Evolutionary conservation across 805 yeast species (phyloP).

Genomic region (Wickerhamomyces canadensis): DNA sequence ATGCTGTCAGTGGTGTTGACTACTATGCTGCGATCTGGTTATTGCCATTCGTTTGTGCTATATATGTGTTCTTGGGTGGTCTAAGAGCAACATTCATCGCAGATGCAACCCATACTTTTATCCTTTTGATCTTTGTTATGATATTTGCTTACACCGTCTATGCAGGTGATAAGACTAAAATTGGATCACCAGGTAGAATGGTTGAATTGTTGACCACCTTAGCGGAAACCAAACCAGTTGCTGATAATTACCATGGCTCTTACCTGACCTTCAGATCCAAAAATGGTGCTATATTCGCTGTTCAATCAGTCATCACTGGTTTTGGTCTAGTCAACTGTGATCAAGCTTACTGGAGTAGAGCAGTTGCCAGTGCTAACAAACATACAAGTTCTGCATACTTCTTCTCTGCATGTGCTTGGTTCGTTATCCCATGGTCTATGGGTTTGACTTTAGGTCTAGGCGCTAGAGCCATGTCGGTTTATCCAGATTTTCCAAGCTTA

Average conservation of each 20-base stretch:
- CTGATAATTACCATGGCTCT: slow-evolving; percentile 29
- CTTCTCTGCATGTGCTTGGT: slow-evolving; percentile 36
- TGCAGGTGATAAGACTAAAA: slow-evolving; percentile 10
- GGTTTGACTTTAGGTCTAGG: slow-evolving; percentile 33
- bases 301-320: slow-evolving; percentile 29
- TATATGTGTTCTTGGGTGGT: slow-evolving; percentile 48
- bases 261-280: slow-evolving; percentile 33
- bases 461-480: slow-evolving; percentile 29
- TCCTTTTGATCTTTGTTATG: slow-evolving; percentile 35
- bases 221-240: slow-evolving; percentile 28
- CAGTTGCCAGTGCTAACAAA: slow-evolving; percentile 34
- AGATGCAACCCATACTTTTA: slow-evolving; percentile 45
- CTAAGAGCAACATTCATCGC: slow-evolving; percentile 47
- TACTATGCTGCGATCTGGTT: slow-evolving; percentile 41
- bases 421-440: slow-evolving; percentile 33
- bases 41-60: slow-evolving; percentile 42
- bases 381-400: slow-evolving; percentile 33
- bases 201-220: slow-evolving; percentile 36
- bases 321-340: slow-evolving; percentile 31
- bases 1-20: slow-evolving; percentile 38
- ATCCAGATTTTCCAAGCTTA: slow-evolving; percentile 31
- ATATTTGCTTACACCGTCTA: slow-evolving; percentile 23
- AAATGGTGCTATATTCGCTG: slow-evolving; percentile 28
- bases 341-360: slow-evolving; percentile 38
- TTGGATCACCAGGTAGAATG: slow-evolving; percentile 35